Percentiles rank a stretch among this genome's conserved stretches.
Conservation (phyloP, 2,329 filamentous ascomycete genomes). For the Trichoderma sp. region DNA sequence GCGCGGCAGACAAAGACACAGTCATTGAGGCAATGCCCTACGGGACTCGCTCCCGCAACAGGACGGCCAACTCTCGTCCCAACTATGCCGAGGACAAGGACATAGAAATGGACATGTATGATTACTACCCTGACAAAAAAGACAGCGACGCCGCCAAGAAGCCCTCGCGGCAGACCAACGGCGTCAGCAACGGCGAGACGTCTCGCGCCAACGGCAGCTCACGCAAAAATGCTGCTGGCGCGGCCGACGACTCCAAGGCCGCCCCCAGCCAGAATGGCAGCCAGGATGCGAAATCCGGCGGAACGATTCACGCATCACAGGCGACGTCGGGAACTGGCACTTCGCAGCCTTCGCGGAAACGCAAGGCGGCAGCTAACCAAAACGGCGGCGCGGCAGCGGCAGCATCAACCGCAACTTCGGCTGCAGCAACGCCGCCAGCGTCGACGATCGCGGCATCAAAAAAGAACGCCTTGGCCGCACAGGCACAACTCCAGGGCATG, state of each 20-base stretch:
- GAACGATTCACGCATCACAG: constrained; percentile 37
- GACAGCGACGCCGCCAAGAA: constrained; percentile 61
- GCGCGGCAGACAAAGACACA: constrained; percentile 54
- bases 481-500: constrained; percentile 44
- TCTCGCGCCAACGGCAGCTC: constrained; percentile 42
- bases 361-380: constrained; percentile 67
- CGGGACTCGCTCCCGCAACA: constrained; percentile 91
- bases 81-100: constrained; percentile 97
- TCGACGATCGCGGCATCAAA: constrained; percentile 29
- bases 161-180: constrained; percentile 52
- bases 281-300: constrained; percentile 43
- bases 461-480: constrained; percentile 39
- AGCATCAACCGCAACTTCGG: constrained; percentile 31
- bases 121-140: constrained; percentile 61
- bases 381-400: constrained; percentile 31
- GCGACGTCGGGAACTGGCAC: constrained; percentile 56
- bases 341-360: constrained; percentile 71
- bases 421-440: constrained; percentile 28
- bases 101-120: constrained; percentile 82
- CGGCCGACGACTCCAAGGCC: constrained; percentile 46
- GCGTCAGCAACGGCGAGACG: constrained; percentile 45
- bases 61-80: constrained; percentile 74
- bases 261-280: constrained; percentile 41
- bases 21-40: constrained; percentile 69
- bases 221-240: constrained; percentile 44